Conservation (phyloP, 179 eudicot species). For the Silene vulgaris region DNA sequence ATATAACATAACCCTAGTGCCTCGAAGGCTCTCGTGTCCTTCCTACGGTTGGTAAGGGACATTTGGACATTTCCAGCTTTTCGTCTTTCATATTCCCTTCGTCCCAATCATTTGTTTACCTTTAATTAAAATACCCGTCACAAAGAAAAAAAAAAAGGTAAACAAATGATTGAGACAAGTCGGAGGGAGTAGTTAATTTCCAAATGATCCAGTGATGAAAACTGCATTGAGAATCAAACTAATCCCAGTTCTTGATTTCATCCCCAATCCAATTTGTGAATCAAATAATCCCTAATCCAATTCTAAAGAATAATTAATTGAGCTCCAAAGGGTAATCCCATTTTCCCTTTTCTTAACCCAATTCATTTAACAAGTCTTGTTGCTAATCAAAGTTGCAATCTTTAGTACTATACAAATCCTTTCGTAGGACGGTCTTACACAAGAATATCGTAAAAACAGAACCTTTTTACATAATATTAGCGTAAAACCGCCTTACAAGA, state of each 20-base stretch:
- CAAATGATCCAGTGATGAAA: not conserved
- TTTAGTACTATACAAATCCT: not conserved
- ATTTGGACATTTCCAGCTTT: not conserved
- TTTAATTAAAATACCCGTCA: too few relatives aligned
- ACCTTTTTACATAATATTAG: too few relatives aligned
- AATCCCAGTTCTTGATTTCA: not conserved
- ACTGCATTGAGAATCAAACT: not conserved
- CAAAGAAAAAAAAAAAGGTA: too few relatives aligned
- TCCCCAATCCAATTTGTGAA: not conserved
- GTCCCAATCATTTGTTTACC: too few relatives aligned
- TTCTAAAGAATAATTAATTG: not conserved
- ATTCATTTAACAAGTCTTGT: not conserved
- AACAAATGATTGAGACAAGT: too few relatives aligned
- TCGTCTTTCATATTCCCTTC: too few relatives aligned
- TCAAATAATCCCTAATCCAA: not conserved
- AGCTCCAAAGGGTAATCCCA: not conserved
- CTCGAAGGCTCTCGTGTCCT: not conserved
- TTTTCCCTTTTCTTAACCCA: not conserved
- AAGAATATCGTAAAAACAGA: too few relatives aligned
- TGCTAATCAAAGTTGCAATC: constrained; percentile 12
- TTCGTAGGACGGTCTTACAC: too few relatives aligned
- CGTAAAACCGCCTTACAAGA: not conserved
- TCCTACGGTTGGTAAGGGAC: not conserved
- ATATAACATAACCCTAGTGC: not conserved
- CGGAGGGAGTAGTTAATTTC: not conserved